Base-by-base conservation (phyloP, 1,139 yeast genomes). In the Blastobotrys ciferrii region DNA sequence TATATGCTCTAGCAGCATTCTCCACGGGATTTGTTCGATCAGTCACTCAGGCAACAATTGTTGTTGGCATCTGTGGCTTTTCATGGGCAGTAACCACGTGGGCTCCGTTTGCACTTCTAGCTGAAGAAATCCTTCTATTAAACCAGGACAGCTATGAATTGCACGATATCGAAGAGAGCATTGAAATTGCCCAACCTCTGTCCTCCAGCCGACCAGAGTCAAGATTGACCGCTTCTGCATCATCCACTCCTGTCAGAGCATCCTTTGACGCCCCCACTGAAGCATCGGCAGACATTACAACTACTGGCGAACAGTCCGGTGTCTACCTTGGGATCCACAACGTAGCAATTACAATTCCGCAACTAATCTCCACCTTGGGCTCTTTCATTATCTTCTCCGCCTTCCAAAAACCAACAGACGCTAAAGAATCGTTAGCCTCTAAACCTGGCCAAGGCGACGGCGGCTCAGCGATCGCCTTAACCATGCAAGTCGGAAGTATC, bases 41-140 rank as follows among this genome's bases (percentile, higher is more conserved):
- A 2, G 62, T 64, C 13, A 23, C 33, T 1, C 58, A 55, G 7
- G 73, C 71, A 0, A 63, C 70, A 2, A 42, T 53, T 3, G 51
- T 68, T 1, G 69, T 70, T 3, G 70, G 62, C 1, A 38, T 63
- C 7, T 63, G 69, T 43, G 75, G 75, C 11, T 58, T 69, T 45
- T 57, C 72, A 1, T 71, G 75, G 74, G 73, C 74, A 0, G 54
- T 68, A 25, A 64, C 71, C 1, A 60, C 70, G 2, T 71, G 75
- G 75, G 73, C 71, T 0, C 74, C 75, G 12, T 71, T 64, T 53
- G 63, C 73, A 1, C 53, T 71, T 13, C 59, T 71, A n/a, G 72
- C 71, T 1, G 69, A 68, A 49, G 71, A 70, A 35, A 67, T 71
- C 31, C 64, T 65, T 32, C 42, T 50, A 12, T 40, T 57, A 31